Evolutionary conservation across 2,329 filamentous ascomycete species (phyloP), one percentile per base, ranked within the genome.

Genomic region (Leptographium radiaticola): DNA sequence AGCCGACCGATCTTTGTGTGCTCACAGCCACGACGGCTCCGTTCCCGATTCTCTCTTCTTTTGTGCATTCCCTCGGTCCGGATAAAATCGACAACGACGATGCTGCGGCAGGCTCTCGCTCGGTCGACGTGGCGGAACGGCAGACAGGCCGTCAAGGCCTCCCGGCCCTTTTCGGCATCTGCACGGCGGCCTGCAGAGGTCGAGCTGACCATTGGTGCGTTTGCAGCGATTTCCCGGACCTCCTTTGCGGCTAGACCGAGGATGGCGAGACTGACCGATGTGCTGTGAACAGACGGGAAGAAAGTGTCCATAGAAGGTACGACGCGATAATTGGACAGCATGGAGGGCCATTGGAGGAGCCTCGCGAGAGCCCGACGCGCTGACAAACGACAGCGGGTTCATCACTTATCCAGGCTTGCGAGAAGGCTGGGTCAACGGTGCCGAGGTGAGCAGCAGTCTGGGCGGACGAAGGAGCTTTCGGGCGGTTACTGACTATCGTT

Each of bases 261-360:
- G 18, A 45, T 45, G 10, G 11, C 31, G 13, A 51, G 25, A 7
- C 44, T 49, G 31, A 54, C 52, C 33, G 42, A n/a, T 43, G 18
- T 46, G 44, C 47, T 50, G 67, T 72, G 63, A 72, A 65, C 67
- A 90, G 91, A 98, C 81, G 93, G 91, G 68, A 95, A 95, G 78
- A 95, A 96, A 74, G 86, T 98, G 54, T 95, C 89, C 59, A 89
- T 98, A 70, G 89, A 96, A 87, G 89, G 89, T 95, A 84, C 62
- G 64, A 53, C 57, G 34, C 50, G 45, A 34, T 34, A 6, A 44
- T 25, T 31, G 45, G 53, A 59, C 44, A 49, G 55, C 53, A 57
- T 51, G 34, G 55, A 18, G 6, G 36, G 12, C 39, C 33, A 33
- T 46, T 30, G 40, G 20, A 4, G 16, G 38, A 11, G 39, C 43